Base-by-base conservation (phyloP, 306 rosid species). In the Citrullus colocynthis region DNA sequence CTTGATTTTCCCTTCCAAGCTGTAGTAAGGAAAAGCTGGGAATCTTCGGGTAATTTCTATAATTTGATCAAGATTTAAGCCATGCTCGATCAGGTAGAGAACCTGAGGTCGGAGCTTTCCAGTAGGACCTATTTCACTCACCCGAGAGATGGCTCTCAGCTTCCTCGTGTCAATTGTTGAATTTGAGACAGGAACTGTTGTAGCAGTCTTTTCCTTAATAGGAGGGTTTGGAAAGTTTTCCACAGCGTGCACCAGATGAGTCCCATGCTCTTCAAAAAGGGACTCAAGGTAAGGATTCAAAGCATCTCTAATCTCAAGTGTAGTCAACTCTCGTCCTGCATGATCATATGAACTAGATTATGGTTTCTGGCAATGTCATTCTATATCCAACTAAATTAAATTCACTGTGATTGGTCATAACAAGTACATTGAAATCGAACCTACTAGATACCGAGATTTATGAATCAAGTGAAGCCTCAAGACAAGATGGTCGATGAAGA, bases 241-340 rank as follows among this genome's bases (percentile, higher is more conserved):
- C 74, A 88, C 96, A 28, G 87, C 78, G 81, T 87, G 86, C 11
- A 90, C 87, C 42, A 90, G 79, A 72, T 80, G 72, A 42, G 74
- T 21, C 54, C 91, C 96, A 59, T 90, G 82, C 85, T 88, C 95
- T 79, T 92, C 89, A 16, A 84, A 83, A 75, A 94, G 92, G 73
- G 91, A 78, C 56, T 95, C 98, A 12, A 95, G 97, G 83, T 82
- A 89, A 28, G 98, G 85, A 73, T 80, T 83, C 61, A 95, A 84
- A 77, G 89, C 93, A 74, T 95, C 97, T 79, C 98, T 89, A 75
- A 95, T 92, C 88, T 95, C 96, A 69, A 92, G 92, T 44, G 98
- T 92, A 42, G 98, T 89, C 81, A 95, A 89, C 84, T 95, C 98
- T 80, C 97, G 85, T 44, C 98, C 98, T 95, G 90, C 79, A 30